These are phyloP conservation scores for Daphne laureola DNA, from an alignment of 441 rosid genomes.

Conservation along the genomic window DNA sequence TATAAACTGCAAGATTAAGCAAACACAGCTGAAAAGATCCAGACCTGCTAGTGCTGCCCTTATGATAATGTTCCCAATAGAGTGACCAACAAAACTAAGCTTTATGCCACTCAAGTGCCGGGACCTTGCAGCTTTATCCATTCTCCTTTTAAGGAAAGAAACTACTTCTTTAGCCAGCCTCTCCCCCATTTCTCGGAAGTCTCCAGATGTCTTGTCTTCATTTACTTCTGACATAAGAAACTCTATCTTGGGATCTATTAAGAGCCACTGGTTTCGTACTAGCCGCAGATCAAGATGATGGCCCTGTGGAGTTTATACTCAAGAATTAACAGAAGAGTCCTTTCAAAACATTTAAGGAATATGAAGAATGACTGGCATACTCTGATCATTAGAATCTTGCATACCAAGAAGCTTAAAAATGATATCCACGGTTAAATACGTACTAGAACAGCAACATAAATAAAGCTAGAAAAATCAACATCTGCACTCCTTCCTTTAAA, in stretches of 20 bases:
- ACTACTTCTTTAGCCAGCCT: constrained; percentile 85
- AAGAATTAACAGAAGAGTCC: constrained; percentile 11
- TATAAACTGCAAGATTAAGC: neutral
- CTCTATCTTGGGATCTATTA: constrained; percentile 79
- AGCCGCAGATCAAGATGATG: constrained; percentile 93
- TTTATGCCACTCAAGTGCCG: constrained; percentile 47
- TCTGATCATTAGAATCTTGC: too few species aligned
- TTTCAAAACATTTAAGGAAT: neutral
- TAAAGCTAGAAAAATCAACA: too few species aligned
- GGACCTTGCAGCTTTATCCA: constrained; percentile 58
- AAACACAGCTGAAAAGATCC: constrained; percentile 4
- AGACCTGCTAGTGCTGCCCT: constrained; percentile 87
- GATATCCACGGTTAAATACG: too few species aligned
- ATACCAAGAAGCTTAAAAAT: too few species aligned
- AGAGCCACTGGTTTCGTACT: constrained; percentile 91
- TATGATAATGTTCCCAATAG: constrained; percentile 84
- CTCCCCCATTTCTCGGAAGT: constrained; percentile 87
- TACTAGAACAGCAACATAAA: too few species aligned
- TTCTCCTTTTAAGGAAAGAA: constrained; percentile 66
- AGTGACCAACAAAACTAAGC: constrained; percentile 96
- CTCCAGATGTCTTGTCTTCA: constrained; percentile 81
- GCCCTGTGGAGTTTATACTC: constrained; percentile 36
- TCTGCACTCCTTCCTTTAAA: too few species aligned
- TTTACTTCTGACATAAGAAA: constrained; percentile 92
- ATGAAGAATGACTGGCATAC: too few species aligned